Conservation (phyloP, 495 filamentous ascomycete genomes). For the Neurospora intermedia region DNA sequence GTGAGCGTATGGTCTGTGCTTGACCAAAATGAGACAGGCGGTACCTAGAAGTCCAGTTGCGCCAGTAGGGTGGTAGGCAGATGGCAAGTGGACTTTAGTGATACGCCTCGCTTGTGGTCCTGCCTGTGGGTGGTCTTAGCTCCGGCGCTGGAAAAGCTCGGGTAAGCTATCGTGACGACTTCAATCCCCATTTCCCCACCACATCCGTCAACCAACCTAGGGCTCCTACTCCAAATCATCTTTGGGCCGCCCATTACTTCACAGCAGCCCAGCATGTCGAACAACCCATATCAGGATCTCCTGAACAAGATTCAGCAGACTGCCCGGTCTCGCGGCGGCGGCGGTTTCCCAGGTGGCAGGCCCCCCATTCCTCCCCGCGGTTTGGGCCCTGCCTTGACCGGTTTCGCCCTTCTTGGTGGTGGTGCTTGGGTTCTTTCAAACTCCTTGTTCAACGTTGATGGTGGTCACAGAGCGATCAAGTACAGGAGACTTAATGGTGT, state of each 20-base stretch:
- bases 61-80: background rate
- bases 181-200: background rate
- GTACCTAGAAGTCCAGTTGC: background rate
- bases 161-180: background rate
- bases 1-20: background rate
- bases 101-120: background rate
- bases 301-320: conserved; percentile 22
- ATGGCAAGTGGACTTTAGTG: background rate
- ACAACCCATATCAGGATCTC: conserved; percentile 36
- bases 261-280: conserved; percentile 32
- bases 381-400: conserved; percentile 22
- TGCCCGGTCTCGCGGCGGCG: conserved; percentile 14
- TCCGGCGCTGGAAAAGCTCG: background rate
- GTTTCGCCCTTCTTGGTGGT: conserved; percentile 47
- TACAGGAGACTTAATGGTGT: conserved; percentile 92
- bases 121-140: background rate
- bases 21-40: background rate
- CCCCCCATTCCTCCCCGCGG: conserved; percentile 16
- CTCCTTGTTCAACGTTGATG: conserved; percentile 97
- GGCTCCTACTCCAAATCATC: conserved; percentile 6
- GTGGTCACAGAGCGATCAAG: conserved; percentile 98
- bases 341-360: conserved; percentile 30
- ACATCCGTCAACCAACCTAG: background rate
- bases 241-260: background rate
- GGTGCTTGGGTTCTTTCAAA: conserved; percentile 56